These are phyloP conservation scores for Tulasnella sp. DNA, from an alignment of 768 basidiomycete species.

Conservation along the genomic window DNA sequence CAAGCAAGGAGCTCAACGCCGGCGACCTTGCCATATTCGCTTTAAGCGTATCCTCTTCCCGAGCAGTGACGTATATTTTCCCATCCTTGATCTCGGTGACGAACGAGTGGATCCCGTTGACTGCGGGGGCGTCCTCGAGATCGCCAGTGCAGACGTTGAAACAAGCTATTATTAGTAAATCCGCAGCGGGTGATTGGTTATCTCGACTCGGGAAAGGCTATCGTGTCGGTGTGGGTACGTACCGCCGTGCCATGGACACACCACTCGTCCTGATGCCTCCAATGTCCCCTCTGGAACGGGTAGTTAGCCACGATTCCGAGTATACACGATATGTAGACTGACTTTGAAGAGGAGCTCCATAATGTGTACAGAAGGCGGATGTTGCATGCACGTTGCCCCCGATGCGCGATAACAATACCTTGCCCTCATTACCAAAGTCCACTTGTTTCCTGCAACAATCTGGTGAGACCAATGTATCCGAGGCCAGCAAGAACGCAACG, in stretches of 20 bases:
- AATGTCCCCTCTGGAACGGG: slow-evolving; percentile 47
- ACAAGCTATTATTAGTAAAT: slow-evolving; percentile 42
- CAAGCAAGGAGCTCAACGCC: slow-evolving; percentile 32
- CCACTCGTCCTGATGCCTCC: slow-evolving; percentile 61
- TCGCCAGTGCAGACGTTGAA: slow-evolving; percentile 79
- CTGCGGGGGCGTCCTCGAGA: slow-evolving; percentile 81
- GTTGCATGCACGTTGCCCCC: slow-evolving; percentile 68
- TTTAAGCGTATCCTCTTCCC: slow-evolving; percentile 46
- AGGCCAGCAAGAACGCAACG: slow-evolving; percentile 18
- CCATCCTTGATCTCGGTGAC: slow-evolving; percentile 51
- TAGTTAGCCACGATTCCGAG: too few relatives aligned
- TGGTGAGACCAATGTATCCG: neutral
- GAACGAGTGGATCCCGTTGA: slow-evolving; percentile 68
- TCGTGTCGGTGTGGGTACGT: slow-evolving; percentile 14
- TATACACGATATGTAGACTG: slow-evolving; percentile 26
- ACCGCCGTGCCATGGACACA: slow-evolving; percentile 81
- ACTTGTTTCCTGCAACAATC: slow-evolving; percentile 59
- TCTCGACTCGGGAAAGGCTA: neutral
- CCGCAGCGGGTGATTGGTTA: neutral
- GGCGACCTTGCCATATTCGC: slow-evolving; percentile 49
- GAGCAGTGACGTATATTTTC: slow-evolving; percentile 68
- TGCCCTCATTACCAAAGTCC: slow-evolving; percentile 54
- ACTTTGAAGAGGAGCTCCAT: slow-evolving; percentile 78
- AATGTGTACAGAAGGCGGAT: slow-evolving; percentile 80
- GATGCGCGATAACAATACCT: slow-evolving; percentile 64